phyloP scores from a whole-genome alignment of 176 grass and related monocot species.

The Pontederia crassipes region DNA sequence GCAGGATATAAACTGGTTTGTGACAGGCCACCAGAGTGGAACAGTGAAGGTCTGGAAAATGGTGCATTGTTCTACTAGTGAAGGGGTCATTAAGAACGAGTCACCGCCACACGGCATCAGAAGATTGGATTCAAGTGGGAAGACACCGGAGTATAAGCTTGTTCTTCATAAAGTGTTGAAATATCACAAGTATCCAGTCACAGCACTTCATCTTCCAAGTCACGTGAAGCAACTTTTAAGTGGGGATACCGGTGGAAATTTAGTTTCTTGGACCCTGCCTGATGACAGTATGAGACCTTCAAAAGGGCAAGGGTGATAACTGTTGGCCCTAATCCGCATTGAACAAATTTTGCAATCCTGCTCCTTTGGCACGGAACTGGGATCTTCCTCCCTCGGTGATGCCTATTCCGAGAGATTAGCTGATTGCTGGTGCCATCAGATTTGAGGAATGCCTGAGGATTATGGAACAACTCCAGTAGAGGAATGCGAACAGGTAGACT shows the following conservation, averaged over 20 bases:
- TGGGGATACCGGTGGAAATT: constrained; percentile 57
- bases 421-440: no score
- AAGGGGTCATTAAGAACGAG: constrained; percentile 41
- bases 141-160: constrained; percentile 61
- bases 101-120: constrained; percentile 37
- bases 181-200: constrained; percentile 79
- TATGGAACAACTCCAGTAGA: no score
- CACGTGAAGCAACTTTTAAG: constrained; percentile 88
- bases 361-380: no score
- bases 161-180: constrained; percentile 96
- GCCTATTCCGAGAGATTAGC: no score
- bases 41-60: constrained; percentile 99
- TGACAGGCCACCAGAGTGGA: constrained; percentile 94
- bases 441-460: no score
- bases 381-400: no score
- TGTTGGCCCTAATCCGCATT: not conserved
- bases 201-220: constrained; percentile 72
- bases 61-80: constrained; percentile 73
- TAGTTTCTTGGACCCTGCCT: constrained; percentile 85
- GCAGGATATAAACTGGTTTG: constrained; percentile 91
- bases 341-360: no score
- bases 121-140: constrained; percentile 40
- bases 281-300: constrained; percentile 82
- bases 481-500: no score
- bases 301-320: constrained; percentile 1